These are phyloP conservation scores for Daldinia sp. DNA, from an alignment of 2,329 filamentous ascomycete species.

Conservation along the genomic window DNA sequence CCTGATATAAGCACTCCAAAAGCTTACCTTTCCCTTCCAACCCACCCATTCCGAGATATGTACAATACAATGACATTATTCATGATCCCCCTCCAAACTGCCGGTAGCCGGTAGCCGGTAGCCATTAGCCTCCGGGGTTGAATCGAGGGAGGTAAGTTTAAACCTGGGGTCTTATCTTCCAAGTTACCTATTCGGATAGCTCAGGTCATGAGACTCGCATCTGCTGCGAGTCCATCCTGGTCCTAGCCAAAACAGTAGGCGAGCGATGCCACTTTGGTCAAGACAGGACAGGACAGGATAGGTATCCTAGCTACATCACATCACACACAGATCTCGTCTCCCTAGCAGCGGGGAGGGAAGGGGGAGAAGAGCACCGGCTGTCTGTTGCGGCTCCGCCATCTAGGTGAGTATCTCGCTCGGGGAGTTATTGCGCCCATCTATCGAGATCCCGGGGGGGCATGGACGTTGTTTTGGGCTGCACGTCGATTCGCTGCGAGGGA, in stretches of 20 bases:
- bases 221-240: not conserved
- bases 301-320: not conserved
- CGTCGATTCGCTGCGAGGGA: not conserved
- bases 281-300: no score
- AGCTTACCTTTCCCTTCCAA: not conserved
- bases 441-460: constrained; percentile 7
- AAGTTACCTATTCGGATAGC: not conserved
- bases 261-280: not conserved
- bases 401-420: no score
- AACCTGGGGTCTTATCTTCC: not conserved
- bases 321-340: not conserved
- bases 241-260: not conserved
- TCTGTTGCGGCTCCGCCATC: constrained; percentile 13
- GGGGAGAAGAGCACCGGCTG: not conserved
- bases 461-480: not conserved
- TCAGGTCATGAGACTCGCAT: not conserved
- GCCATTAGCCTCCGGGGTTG: constrained; percentile 1
- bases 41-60: no score
- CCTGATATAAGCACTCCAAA: not conserved
- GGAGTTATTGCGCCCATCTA: constrained; percentile 1
- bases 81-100: not conserved
- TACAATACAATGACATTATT: not conserved
- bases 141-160: constrained; percentile 1
- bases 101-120: constrained; percentile 12
- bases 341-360: no score